These are phyloP conservation scores for Myriosclerotinia scirpicola DNA, from an alignment of 2,329 filamentous ascomycete genomes.

Conservation along the genomic window DNA sequence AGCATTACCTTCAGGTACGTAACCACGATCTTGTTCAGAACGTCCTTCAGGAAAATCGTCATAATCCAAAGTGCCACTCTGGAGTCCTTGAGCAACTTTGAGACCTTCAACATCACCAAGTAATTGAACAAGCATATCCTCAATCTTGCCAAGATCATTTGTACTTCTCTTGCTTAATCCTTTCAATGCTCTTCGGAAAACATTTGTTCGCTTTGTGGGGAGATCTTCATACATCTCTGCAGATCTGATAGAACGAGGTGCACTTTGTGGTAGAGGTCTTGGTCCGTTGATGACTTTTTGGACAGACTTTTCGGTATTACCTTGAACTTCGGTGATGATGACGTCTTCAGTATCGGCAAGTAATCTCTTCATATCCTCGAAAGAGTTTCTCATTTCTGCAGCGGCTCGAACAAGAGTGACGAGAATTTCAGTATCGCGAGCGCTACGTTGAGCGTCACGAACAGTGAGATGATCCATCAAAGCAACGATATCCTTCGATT, in stretches of 20 bases:
- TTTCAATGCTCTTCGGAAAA: conserved; percentile 93
- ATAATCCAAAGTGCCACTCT: conserved; percentile 62
- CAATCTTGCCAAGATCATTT: conserved; percentile 84
- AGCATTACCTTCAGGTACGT: conserved; percentile 79
- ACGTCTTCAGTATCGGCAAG: conserved; percentile 87
- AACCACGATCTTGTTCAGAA: conserved; percentile 70
- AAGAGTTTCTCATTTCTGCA: conserved; percentile 94
- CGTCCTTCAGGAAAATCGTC: conserved; percentile 62
- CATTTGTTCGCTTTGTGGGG: conserved; percentile 79
- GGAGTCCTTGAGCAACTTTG: conserved; percentile 57
- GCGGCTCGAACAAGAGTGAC: conserved; percentile 91
- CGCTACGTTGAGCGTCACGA: conserved; percentile 92
- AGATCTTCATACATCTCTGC: conserved; percentile 54
- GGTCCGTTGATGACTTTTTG: conserved; percentile 83
- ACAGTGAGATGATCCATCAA: conserved; percentile 99
- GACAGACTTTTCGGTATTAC: conserved; percentile 81
- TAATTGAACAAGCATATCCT: conserved; percentile 88
- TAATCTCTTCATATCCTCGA: conserved; percentile 91
- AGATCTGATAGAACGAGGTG: conserved; percentile 50
- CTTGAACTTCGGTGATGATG: conserved; percentile 83
- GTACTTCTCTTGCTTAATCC: conserved; percentile 84
- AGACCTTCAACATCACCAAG: conserved; percentile 87
- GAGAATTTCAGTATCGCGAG: conserved; percentile 92
- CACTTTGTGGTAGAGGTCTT: conserved; percentile 70
- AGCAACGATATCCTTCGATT: conserved; percentile 94